Evolutionary conservation across 2,329 filamentous ascomycete genomes (phyloP), one percentile per base, ranked within the genome.

Genomic region (Exserohilum rostratum): DNA sequence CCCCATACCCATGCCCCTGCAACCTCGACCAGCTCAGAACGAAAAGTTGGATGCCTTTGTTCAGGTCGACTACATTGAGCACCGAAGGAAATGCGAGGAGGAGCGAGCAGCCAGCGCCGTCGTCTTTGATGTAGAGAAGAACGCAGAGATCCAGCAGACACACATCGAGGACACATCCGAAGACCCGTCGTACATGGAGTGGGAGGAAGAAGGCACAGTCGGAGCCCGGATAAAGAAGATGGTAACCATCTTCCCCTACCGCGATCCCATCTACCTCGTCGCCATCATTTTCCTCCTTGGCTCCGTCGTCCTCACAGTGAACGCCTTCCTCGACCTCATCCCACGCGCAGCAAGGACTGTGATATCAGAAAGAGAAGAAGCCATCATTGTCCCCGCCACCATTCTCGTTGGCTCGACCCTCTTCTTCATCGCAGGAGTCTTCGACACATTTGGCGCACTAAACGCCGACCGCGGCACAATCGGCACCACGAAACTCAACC

Each of bases 251-350:
- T 66, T 70, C 27, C 68, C 68, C 3, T 65, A 61, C 25, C 64
- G 65, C 10, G 68, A 71, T 43, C 67, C 67, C 2, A 68, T 64
- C 29, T 71, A 63, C 42, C 64, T 71, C 9, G 68, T 71, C 2
- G 65, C 68, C 5, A 46, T 71, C 15, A 49, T 66, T 9, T 70
- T 71, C 33, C 48, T 57, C 3, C 12, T 66, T 13, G 68, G 68
- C 0, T 66, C 62, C 7, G 43, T 70, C 9, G 65, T 64, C 25
- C 60, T 71, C 1, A 60, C 66, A 6, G 61, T 69, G 31, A 66
- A 70, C 49, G 64, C 66, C 4, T 66, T 66, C 52, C 66, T 71
- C 53, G 67, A 68, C 15, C 58, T 71, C 0, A 42, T 70, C 1
- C 66, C 65, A 3, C 61, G 37, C 4, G 34, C 57, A 0, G 44